Evolutionary conservation across 768 basidiomycete genomes (phyloP), one percentile per base, ranked within the genome.

Genomic region (Russula emetica): DNA sequence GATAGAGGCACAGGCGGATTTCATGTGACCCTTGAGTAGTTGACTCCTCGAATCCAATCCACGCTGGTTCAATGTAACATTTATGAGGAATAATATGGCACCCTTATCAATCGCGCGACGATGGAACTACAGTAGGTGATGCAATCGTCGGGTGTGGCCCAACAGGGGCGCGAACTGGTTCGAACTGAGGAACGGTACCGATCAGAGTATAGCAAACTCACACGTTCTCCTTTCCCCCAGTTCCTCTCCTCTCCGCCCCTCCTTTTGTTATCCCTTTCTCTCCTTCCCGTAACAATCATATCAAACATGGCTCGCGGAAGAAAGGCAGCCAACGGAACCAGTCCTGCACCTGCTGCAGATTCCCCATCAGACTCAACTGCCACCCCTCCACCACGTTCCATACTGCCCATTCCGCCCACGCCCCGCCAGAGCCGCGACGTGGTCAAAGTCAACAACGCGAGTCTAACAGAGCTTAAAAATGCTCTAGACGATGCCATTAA

Each of bases 401-500:
- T 60, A 22, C 30, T 71, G 16, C 71, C 69, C 49, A 64, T 66
- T 53, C 65, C 70, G 8, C 61, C 73, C 24, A 61, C 66, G 30
- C 58, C 69, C 34, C 64, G 57, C 13, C 69, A 63, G 47, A 70
- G 70, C 45, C 70, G 74, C 36, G 77, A 79, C 45, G 73, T 72
- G 44, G 76, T 81, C 63, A 78, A 78, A 63, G 77, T 83, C 59
- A 85, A 84, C 75, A 82, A 81, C 62, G 76, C 79, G 28, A 82
- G 77, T 67, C 69, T 78, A 63, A 70, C 72, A 10, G 82, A 84
- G 69, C 77, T 84, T 67, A 84, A 85, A 71, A 74, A 76, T 60
- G 78, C 83, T 10, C 76, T 80, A 66, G 95, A 98, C 75, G 95
- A 98, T 76, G 87, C 88, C 51, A 77, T 98, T 63, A 92, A 92